These are phyloP conservation scores for Gloeopeniophorella convolvens DNA, from an alignment of 768 basidiomycete species.

Conservation along the genomic window DNA sequence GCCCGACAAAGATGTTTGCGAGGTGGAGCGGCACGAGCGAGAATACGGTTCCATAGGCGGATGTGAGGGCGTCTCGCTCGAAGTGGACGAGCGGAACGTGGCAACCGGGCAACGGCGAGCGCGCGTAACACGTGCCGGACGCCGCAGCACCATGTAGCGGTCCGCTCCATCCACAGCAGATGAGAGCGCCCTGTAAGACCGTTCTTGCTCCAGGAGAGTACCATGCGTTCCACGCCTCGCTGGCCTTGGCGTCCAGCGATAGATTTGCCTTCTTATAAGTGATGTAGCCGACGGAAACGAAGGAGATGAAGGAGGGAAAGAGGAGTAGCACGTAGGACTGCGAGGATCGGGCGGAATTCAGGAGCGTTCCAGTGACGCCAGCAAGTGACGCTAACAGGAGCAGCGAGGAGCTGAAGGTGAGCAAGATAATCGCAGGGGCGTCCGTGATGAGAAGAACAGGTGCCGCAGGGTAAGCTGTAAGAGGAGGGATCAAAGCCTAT, in stretches of 20 bases:
- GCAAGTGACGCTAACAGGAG: slow-evolving; percentile 52
- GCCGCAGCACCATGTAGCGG: slow-evolving; percentile 54
- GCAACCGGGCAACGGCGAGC: slow-evolving; percentile 60
- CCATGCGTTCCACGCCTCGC: slow-evolving; percentile 60
- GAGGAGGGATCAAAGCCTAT: background rate
- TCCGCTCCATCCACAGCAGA: slow-evolving; percentile 63
- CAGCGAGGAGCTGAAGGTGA: slow-evolving; percentile 52
- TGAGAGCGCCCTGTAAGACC: slow-evolving; percentile 52
- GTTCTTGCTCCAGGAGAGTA: slow-evolving; percentile 49
- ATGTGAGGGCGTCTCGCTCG: slow-evolving; percentile 41
- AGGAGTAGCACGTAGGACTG: slow-evolving; percentile 61
- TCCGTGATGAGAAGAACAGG: slow-evolving; percentile 59
- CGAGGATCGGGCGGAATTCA: slow-evolving; percentile 66
- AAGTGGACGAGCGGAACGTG: slow-evolving; percentile 51
- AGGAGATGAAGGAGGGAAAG: slow-evolving; percentile 52
- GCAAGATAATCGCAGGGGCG: slow-evolving; percentile 45
- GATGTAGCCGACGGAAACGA: slow-evolving; percentile 58
- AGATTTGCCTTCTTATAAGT: slow-evolving; percentile 55
- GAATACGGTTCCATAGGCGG: slow-evolving; percentile 48
- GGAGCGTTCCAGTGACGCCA: slow-evolving; percentile 52
- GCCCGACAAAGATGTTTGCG: slow-evolving; percentile 47
- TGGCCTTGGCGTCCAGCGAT: slow-evolving; percentile 59
- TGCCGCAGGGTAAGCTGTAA: slow-evolving; percentile 52
- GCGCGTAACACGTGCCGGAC: slow-evolving; percentile 53
- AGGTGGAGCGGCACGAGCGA: slow-evolving; percentile 53